Percentiles rank a stretch among this genome's conserved stretches.
Conservation (phyloP, 1,139 yeast genomes). For the Nakaseomyces kungkrabaensis region DNA sequence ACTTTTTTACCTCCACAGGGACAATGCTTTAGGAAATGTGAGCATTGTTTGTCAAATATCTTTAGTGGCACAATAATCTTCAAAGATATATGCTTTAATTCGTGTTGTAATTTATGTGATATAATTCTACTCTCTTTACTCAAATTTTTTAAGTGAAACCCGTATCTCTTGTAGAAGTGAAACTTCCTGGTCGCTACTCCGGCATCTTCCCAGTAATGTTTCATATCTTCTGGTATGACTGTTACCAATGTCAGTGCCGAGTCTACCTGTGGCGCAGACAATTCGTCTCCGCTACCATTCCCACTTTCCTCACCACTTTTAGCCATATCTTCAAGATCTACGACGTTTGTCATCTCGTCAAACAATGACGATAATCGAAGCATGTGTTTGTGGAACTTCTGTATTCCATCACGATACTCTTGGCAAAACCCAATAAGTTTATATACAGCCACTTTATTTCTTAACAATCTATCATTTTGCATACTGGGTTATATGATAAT, state of each 20-base stretch:
- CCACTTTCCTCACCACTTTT: neutral
- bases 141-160: neutral
- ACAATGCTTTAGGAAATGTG: neutral
- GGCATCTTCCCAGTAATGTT: neutral
- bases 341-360: neutral
- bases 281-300: neutral
- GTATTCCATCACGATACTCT: neutral
- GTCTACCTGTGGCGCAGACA: neutral
- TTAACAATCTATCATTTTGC: neutral
- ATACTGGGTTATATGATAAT: neutral
- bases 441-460: neutral
- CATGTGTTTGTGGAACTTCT: neutral
- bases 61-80: neutral
- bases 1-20: neutral
- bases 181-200: neutral
- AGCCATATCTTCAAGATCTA: too few relatives aligned
- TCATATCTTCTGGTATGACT: neutral
- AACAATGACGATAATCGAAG: neutral
- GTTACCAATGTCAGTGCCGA: neutral
- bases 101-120: slow-evolving; percentile 1
- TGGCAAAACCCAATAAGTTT: neutral
- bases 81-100: neutral
- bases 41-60: neutral
- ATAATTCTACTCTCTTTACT: neutral
- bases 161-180: slow-evolving; percentile 1